Evolutionary conservation across 768 basidiomycete species (phyloP).

Genomic region (Phaeotremella skinneri): DNA sequence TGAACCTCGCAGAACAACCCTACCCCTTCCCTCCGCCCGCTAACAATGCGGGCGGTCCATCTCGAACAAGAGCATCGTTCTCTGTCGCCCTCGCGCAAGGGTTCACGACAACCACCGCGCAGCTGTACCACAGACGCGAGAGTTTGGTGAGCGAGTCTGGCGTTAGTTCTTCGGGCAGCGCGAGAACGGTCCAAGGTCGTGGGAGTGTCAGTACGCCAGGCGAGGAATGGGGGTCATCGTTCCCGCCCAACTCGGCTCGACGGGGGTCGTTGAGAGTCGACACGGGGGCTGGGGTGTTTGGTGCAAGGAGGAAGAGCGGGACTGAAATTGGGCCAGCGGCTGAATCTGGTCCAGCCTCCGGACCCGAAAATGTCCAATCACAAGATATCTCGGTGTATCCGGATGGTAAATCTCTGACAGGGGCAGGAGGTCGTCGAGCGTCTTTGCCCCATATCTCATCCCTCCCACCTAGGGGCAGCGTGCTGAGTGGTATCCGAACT

Average conservation of each 20-base stretch:
- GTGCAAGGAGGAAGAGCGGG: not conserved
- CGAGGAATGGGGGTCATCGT: not conserved
- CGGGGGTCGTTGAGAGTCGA: not conserved
- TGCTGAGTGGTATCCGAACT: not conserved
- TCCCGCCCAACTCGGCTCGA: not conserved
- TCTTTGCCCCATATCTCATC: not conserved
- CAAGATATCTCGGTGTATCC: too few species aligned
- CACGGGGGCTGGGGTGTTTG: not conserved
- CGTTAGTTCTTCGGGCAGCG: not conserved
- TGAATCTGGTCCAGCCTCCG: not conserved
- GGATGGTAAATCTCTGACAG: not conserved
- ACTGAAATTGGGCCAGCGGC: not conserved
- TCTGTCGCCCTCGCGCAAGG: constrained; percentile 2
- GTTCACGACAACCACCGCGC: constrained; percentile 19
- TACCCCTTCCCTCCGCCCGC: not conserved
- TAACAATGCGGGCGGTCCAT: constrained; percentile 8
- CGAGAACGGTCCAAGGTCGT: not conserved
- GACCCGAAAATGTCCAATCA: too few species aligned
- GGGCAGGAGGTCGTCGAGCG: not conserved
- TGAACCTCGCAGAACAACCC: not conserved
- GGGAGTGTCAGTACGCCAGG: not conserved
- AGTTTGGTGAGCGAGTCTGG: constrained; percentile 22
- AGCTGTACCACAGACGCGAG: constrained; percentile 28
- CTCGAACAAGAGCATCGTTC: constrained; percentile 13
- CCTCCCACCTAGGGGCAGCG: not conserved